These are phyloP conservation scores for Pseudocercospora crystallina DNA, from an alignment of 2,329 filamentous ascomycete species.

Conservation along the genomic window DNA sequence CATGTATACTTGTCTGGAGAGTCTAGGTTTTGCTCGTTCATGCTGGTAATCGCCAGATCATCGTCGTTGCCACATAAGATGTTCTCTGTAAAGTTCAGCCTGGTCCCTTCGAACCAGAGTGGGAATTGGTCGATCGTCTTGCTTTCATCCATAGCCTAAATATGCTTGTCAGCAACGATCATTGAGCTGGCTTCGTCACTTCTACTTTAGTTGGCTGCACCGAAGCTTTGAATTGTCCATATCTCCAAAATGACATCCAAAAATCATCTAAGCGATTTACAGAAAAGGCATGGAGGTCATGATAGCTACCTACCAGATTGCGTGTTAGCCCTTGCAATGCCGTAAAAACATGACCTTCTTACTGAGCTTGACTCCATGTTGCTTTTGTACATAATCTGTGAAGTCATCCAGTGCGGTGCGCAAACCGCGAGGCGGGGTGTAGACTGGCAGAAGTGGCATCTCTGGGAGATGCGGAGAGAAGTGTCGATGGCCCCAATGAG, in stretches of 20 bases:
- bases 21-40: constrained; percentile 9
- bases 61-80: constrained; percentile 14
- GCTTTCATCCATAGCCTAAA: constrained; percentile 11
- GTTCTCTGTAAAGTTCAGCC: constrained; percentile 16
- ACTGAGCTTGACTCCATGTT: constrained; percentile 7
- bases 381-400: constrained; percentile 2
- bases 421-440: constrained; percentile 10
- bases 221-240: constrained; percentile 13
- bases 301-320: constrained; percentile 4
- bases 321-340: too few relatives aligned
- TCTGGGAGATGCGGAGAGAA: too few relatives aligned
- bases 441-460: constrained; percentile 9
- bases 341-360: neutral
- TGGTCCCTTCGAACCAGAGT: constrained; percentile 12
- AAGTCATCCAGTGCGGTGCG: constrained; percentile 16
- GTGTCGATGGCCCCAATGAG: too few relatives aligned
- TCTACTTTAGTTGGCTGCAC: constrained; percentile 11
- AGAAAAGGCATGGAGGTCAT: constrained; percentile 15
- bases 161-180: neutral
- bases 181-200: neutral
- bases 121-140: constrained; percentile 12
- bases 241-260: constrained; percentile 19
- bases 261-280: constrained; percentile 19
- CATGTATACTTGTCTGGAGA: constrained; percentile 12
- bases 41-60: constrained; percentile 13